phyloP scores from a whole-genome alignment of 1,139 yeast species.

The Blastobotrys serpentis region DNA sequence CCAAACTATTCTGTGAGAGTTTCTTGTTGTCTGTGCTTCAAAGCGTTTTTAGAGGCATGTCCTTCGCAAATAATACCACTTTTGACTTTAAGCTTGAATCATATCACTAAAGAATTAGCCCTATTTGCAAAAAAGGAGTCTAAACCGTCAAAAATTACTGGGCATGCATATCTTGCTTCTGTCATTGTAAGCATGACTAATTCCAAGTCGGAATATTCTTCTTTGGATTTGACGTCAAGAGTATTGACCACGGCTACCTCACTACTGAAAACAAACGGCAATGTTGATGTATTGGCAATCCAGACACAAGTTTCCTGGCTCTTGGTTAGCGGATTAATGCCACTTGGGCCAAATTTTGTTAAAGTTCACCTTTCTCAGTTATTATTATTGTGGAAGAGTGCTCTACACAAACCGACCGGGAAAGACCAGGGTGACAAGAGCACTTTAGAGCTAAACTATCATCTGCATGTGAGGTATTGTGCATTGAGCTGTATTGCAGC shows the following conservation, averaged over 20 bases:
- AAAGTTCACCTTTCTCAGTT: constrained; percentile 73
- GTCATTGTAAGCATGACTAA: constrained; percentile 33
- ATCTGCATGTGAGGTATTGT: constrained; percentile 39
- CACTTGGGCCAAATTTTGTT: constrained; percentile 63
- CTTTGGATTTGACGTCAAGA: constrained; percentile 38
- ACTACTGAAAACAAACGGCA: constrained; percentile 34
- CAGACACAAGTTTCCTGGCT: constrained; percentile 58
- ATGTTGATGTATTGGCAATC: constrained; percentile 32
- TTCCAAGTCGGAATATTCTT: constrained; percentile 35
- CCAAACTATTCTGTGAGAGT: constrained; percentile 25
- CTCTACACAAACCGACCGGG: constrained; percentile 52
- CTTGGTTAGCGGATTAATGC: constrained; percentile 70
- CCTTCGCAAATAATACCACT: constrained; percentile 34
- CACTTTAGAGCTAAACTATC: constrained; percentile 35
- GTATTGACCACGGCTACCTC: constrained; percentile 38
- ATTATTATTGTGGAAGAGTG: constrained; percentile 74
- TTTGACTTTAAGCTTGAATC: constrained; percentile 28
- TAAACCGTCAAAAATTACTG: constrained; percentile 26
- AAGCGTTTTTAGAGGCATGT: constrained; percentile 24
- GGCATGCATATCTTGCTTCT: constrained; percentile 34
- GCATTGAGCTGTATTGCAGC: constrained; percentile 40
- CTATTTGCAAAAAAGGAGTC: constrained; percentile 27
- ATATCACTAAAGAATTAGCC: constrained; percentile 32
- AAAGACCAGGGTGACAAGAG: constrained; percentile 35
- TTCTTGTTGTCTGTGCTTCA: constrained; percentile 27